These are phyloP conservation scores for Hypoxylon rubiginosum DNA, from an alignment of 2,329 filamentous ascomycete genomes.

Conservation along the genomic window DNA sequence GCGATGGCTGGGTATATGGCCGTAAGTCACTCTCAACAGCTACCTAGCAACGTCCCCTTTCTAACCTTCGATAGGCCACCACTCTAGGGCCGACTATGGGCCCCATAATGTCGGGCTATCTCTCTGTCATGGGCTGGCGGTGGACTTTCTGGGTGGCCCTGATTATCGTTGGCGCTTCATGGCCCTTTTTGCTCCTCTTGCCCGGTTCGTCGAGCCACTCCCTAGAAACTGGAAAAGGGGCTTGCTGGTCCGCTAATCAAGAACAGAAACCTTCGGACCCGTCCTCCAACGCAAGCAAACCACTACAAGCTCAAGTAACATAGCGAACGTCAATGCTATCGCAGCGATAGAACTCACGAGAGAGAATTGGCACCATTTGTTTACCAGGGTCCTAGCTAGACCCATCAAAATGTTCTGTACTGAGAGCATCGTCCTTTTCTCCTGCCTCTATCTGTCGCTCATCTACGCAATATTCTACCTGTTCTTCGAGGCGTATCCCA, in stretches of 20 bases:
- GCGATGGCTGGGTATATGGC: slow-evolving; percentile 11
- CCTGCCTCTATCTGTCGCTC: slow-evolving; percentile 57
- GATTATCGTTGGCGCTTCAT: slow-evolving; percentile 2
- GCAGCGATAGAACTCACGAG: neutral
- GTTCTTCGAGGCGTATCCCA: slow-evolving; percentile 71
- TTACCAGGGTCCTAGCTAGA: slow-evolving; percentile 2
- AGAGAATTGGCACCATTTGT: slow-evolving; percentile 3
- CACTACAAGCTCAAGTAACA: neutral
- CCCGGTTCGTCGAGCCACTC: neutral
- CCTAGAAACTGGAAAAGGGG: neutral
- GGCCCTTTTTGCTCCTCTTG: slow-evolving; percentile 5
- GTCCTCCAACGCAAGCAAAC: neutral
- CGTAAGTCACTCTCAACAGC: neutral
- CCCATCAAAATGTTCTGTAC: slow-evolving; percentile 51
- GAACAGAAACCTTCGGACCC: slow-evolving; percentile 1
- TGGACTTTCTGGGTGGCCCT: slow-evolving; percentile 3
- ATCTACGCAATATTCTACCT: slow-evolving; percentile 69
- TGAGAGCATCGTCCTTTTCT: slow-evolving; percentile 52
- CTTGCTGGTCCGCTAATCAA: neutral
- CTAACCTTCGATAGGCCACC: neutral
- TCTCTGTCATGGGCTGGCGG: neutral
- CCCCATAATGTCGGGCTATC: slow-evolving; percentile 1
- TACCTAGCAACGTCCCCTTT: neutral
- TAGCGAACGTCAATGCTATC: neutral
- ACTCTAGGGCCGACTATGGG: slow-evolving; percentile 1